Percentiles rank a stretch among this genome's conserved stretches.
These are phyloP conservation scores for Oryza meridionalis DNA, from an alignment of 176 grass and related monocot genomes.

Conservation along the genomic window DNA sequence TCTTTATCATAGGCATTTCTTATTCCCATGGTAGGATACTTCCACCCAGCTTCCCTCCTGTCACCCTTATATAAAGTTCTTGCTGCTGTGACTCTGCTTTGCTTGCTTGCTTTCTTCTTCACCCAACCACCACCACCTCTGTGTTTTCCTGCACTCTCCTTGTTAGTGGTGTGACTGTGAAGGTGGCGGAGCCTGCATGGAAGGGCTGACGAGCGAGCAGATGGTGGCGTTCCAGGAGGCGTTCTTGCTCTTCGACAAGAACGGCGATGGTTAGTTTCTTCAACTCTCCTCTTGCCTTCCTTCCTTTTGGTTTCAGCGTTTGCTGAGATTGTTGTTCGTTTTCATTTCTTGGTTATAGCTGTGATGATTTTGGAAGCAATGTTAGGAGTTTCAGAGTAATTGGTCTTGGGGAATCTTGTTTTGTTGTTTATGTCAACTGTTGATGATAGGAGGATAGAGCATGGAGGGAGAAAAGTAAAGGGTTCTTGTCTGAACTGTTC, in stretches of 20 bases:
- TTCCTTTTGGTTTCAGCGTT: background rate
- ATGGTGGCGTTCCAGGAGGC: conserved; percentile 66
- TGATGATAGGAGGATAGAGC: background rate
- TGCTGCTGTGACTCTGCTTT: background rate
- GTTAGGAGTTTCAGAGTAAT: conserved; percentile 11
- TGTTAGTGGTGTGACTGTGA: conserved; percentile 12
- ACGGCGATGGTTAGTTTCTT: conserved; percentile 60
- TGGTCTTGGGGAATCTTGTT: background rate
- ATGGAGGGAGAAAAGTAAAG: background rate
- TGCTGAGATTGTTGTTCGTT: background rate
- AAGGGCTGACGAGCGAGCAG: conserved; percentile 64
- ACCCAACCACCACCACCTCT: background rate
- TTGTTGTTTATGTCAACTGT: background rate
- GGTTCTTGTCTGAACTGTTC: background rate
- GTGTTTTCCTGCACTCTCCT: background rate
- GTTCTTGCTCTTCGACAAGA: conserved; percentile 85
- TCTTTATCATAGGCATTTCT: conserved; percentile 21
- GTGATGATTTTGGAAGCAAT: background rate
- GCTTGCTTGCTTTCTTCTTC: background rate
- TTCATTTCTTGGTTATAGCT: background rate
- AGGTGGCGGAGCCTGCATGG: conserved; percentile 41
- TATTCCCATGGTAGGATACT: conserved; percentile 30
- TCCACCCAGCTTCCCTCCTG: conserved; percentile 40
- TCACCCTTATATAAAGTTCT: background rate
- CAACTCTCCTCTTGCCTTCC: background rate